phyloP scores from a whole-genome alignment of 83 land plant species.

The Picea abies region DNA sequence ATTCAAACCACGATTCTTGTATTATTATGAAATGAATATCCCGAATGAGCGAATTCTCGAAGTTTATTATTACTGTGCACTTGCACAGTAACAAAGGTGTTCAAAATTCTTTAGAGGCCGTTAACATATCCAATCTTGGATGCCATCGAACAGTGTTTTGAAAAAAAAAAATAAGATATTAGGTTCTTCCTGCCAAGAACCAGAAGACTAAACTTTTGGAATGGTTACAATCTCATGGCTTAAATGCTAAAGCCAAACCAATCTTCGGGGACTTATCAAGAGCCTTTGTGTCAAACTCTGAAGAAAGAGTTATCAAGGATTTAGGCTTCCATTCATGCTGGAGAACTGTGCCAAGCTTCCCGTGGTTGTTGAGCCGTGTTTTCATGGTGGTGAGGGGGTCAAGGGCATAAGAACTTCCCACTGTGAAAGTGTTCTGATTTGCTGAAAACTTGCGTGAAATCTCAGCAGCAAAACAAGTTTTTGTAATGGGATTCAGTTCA shows the following conservation, averaged over 20 bases:
- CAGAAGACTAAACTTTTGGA: not conserved
- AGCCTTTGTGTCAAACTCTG: conserved; percentile 60
- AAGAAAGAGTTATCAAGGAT: conserved; percentile 57
- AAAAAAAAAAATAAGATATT: conserved; percentile 1
- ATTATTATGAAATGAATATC: conserved; percentile 11
- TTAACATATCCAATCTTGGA: not conserved
- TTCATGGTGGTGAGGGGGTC: conserved; percentile 55
- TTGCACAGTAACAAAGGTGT: conserved; percentile 7
- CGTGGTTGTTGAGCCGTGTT: conserved; percentile 49
- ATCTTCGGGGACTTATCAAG: conserved; percentile 44
- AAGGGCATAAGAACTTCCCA: conserved; percentile 50
- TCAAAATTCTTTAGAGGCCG: not conserved
- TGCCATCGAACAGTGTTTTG: not conserved
- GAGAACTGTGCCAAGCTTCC: conserved; percentile 48
- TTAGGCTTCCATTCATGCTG: conserved; percentile 77
- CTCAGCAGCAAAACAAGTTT: conserved; percentile 65
- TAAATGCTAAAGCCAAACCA: conserved; percentile 56
- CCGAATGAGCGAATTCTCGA: not conserved
- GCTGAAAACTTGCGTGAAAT: conserved; percentile 49
- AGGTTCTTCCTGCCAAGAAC: conserved; percentile 8
- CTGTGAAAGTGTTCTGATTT: conserved; percentile 51
- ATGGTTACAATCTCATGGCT: conserved; percentile 37
- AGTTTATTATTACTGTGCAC: conserved; percentile 3
- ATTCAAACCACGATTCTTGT: not conserved
- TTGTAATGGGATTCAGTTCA: conserved; percentile 32